A percentile compares a stretch with the other conserved stretches of the same genome.
These are phyloP conservation scores for Pezicula rhizophila DNA, from an alignment of 2,329 filamentous ascomycete species.

Conservation along the genomic window DNA sequence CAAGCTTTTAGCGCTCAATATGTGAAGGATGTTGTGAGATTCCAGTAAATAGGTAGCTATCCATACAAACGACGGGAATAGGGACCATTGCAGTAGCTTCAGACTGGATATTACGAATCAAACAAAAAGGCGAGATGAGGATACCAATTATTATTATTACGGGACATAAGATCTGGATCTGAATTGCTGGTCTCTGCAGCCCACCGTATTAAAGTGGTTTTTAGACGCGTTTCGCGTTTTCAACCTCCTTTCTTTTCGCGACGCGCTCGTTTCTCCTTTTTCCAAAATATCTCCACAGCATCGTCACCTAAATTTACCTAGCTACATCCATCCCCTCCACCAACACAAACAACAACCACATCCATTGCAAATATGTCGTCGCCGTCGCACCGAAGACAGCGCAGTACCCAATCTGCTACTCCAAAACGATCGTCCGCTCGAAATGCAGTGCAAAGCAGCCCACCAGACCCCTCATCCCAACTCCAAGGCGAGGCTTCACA, in stretches of 20 bases:
- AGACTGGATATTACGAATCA: too few relatives aligned
- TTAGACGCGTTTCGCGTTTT: too few relatives aligned
- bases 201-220: too few relatives aligned
- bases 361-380: conserved; percentile 50
- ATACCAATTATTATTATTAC: too few relatives aligned
- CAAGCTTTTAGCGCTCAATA: too few relatives aligned
- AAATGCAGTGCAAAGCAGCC: conserved; percentile 49
- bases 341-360: conserved; percentile 1
- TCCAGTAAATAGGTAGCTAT: too few relatives aligned
- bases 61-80: too few relatives aligned
- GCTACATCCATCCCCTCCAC: neutral
- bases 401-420: conserved; percentile 48
- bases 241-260: neutral
- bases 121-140: too few relatives aligned
- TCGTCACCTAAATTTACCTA: neutral
- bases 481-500: conserved; percentile 29
- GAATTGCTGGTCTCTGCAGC: too few relatives aligned
- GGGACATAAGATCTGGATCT: too few relatives aligned
- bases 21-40: too few relatives aligned
- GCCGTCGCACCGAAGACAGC: conserved; percentile 49
- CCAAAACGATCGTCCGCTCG: conserved; percentile 52
- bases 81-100: too few relatives aligned
- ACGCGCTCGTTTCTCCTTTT: neutral
- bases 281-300: neutral
- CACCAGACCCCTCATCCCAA: conserved; percentile 30